A percentile compares a stretch with the other conserved stretches of the same genome.
Conservation (phyloP, 768 basidiomycete genomes). For the Rhodosporidiobolus sp. region DNA sequence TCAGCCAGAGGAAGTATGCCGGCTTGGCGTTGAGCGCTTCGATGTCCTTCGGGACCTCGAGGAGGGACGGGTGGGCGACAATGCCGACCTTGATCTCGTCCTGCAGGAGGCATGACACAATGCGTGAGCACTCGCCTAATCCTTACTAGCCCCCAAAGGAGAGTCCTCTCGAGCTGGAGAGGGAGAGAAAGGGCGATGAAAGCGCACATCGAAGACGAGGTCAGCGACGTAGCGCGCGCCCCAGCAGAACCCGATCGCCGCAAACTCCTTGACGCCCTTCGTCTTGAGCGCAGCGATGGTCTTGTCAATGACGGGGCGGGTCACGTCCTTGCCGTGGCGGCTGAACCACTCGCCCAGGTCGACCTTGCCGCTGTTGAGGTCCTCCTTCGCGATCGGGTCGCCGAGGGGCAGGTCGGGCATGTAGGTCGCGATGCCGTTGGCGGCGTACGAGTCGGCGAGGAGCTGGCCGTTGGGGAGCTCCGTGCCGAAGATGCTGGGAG, state of each 20-base stretch:
- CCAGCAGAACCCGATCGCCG: conserved; percentile 63
- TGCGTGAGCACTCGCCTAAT: no score
- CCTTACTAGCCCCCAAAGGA: no score
- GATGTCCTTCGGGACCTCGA: conserved; percentile 61
- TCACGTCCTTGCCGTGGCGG: conserved; percentile 51
- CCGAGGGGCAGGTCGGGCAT: conserved; percentile 47
- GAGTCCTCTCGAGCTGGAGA: neutral
- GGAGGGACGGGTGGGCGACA: conserved; percentile 63
- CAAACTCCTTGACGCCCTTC: conserved; percentile 61
- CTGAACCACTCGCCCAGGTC: conserved; percentile 54
- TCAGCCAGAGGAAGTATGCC: conserved; percentile 62
- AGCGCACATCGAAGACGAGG: conserved; percentile 55
- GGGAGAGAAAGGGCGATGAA: neutral
- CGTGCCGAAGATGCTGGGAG: conserved; percentile 33
- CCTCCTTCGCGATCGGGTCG: conserved; percentile 48
- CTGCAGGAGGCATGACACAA: no score
- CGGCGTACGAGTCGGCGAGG: conserved; percentile 44
- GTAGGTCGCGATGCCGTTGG: conserved; percentile 38
- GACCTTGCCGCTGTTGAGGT: conserved; percentile 48
- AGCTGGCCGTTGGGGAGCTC: conserved; percentile 36
- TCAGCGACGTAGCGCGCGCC: conserved; percentile 60
- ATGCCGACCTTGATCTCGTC: conserved; percentile 56
- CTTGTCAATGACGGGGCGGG: conserved; percentile 58
- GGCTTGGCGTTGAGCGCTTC: conserved; percentile 53
- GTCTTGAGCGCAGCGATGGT: conserved; percentile 61